A percentile compares a stretch with the other conserved stretches of the same genome.
These are phyloP conservation scores for Ascomycota sp. DNA, from an alignment of 2,329 filamentous ascomycete genomes.

Conservation along the genomic window DNA sequence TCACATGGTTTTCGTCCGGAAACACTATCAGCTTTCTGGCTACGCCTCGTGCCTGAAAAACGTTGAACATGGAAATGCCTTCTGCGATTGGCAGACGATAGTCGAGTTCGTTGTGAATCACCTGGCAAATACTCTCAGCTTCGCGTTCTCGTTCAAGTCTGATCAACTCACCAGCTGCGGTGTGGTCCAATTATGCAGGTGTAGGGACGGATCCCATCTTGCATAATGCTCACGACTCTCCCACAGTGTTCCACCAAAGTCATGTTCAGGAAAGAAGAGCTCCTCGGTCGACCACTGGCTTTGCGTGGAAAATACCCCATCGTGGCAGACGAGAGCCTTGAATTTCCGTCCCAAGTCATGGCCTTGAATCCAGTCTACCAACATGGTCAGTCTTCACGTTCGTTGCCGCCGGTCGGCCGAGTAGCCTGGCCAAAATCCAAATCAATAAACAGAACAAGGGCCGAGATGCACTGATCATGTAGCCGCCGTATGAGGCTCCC, in stretches of 20 bases:
- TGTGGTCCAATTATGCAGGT: constrained; percentile 55
- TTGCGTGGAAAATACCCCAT: constrained; percentile 60
- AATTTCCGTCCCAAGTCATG: constrained; percentile 65
- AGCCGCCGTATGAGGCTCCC: constrained; percentile 57
- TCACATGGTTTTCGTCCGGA: constrained; percentile 47
- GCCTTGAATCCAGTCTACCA: constrained; percentile 68
- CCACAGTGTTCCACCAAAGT: constrained; percentile 42
- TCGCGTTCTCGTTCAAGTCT: background rate
- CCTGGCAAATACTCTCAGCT: constrained; percentile 6
- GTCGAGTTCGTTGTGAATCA: constrained; percentile 76
- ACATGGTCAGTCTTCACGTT: constrained; percentile 9
- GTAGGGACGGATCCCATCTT: constrained; percentile 47
- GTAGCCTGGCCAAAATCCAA: background rate
- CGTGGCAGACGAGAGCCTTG: constrained; percentile 74
- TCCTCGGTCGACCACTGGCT: constrained; percentile 46
- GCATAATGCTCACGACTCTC: constrained; percentile 43
- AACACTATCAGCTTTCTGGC: constrained; percentile 66
- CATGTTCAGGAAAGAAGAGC: constrained; percentile 50
- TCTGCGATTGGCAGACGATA: constrained; percentile 75
- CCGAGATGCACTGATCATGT: constrained; percentile 44
- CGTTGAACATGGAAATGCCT: constrained; percentile 69
- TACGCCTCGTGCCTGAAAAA: constrained; percentile 54
- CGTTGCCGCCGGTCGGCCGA: background rate
- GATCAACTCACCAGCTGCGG: constrained; percentile 48
- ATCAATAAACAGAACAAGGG: too few species aligned